These are phyloP conservation scores for Kitagawia praeruptora DNA, from an alignment of 129 eudicot species.

Conservation along the genomic window DNA sequence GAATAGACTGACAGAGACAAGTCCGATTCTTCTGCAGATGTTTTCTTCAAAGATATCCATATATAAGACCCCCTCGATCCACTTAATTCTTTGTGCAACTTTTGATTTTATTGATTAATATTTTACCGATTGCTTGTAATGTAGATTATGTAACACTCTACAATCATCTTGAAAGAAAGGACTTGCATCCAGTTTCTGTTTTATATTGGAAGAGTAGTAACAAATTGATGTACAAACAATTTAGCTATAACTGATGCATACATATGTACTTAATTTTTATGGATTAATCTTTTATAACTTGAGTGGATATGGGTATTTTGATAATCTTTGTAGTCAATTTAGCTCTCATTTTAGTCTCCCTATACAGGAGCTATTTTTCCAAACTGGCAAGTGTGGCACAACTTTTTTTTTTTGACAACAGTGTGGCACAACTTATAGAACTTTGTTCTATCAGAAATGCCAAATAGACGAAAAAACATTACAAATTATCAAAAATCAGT, in stretches of 20 bases:
- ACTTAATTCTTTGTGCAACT: background rate
- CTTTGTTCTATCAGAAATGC: background rate
- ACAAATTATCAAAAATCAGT: background rate
- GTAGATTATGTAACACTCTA: constrained; percentile 6
- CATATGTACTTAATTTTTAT: no score
- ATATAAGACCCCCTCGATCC: background rate
- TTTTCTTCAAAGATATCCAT: background rate
- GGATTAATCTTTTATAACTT: no score
- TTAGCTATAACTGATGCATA: background rate
- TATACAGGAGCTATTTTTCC: background rate
- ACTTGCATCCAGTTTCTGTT: background rate
- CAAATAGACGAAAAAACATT: background rate
- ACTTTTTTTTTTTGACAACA: no score
- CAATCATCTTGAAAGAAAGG: background rate
- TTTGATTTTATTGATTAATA: background rate
- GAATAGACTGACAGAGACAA: no score
- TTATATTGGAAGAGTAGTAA: background rate
- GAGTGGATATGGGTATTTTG: no score
- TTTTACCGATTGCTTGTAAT: background rate
- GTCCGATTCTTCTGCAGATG: background rate
- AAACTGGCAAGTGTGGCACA: background rate
- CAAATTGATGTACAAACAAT: background rate
- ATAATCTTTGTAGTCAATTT: no score
- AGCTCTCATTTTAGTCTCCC: background rate
- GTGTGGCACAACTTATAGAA: background rate